Percentiles rank a stretch among this genome's conserved stretches.
phyloP scores from a whole-genome alignment of 352 stramenopile species.

The Pythium brassicae region DNA sequence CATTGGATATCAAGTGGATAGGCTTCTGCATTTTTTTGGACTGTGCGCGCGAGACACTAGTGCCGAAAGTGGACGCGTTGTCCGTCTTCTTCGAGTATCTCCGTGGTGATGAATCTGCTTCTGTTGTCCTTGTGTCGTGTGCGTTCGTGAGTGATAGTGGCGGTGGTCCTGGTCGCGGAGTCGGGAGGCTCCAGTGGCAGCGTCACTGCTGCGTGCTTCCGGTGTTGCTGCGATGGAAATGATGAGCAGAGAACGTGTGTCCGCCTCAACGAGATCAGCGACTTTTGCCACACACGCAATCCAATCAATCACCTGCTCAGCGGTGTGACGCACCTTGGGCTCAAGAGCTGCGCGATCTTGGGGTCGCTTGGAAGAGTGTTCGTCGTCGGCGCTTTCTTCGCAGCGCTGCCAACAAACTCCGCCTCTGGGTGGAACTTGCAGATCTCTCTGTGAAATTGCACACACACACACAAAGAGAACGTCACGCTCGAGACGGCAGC shows the following conservation, averaged over 20 bases:
- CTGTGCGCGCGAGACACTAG: no score
- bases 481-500: no score
- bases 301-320: background rate
- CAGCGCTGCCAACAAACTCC: conserved; percentile 14
- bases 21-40: background rate
- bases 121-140: background rate
- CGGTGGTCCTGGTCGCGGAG: background rate
- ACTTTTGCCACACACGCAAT: no score
- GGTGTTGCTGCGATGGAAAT: conserved; percentile 5
- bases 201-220: conserved; percentile 4
- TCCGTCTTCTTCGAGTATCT: background rate
- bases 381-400: background rate
- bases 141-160: background rate
- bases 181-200: no score
- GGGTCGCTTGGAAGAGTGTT: conserved; percentile 14
- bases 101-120: background rate
- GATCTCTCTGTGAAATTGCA: conserved; percentile 1
- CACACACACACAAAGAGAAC: background rate
- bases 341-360: conserved; percentile 45
- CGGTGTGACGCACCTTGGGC: conserved; percentile 31
- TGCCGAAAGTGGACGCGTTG: background rate
- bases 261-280: no score
- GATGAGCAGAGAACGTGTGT: no score
- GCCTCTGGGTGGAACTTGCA: conserved; percentile 38
- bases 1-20: no score